Percentiles rank a stretch among this genome's conserved stretches.
Evolutionary conservation across 768 basidiomycete genomes (phyloP).

Genomic region (Rhodotorula sphaerocarpa): DNA sequence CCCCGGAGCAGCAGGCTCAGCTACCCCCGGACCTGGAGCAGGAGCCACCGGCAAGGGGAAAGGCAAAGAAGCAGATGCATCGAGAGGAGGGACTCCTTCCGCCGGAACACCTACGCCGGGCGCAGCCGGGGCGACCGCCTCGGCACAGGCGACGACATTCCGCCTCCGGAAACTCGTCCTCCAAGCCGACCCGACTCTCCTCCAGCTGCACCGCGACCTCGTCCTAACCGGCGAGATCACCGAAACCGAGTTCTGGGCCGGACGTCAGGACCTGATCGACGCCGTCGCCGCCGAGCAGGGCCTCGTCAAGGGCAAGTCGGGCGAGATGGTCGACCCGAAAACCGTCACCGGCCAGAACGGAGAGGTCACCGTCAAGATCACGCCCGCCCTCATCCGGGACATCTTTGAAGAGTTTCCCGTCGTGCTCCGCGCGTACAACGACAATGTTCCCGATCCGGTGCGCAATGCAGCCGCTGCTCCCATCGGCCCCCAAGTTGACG

Average conservation of each 20-base stretch:
- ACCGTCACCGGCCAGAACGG: conserved; percentile 74
- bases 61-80: too few relatives aligned
- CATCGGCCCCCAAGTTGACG: not conserved
- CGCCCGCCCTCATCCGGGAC: conserved; percentile 83
- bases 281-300: conserved; percentile 21
- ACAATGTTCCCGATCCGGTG: conserved; percentile 84
- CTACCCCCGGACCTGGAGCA: too few relatives aligned
- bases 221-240: conserved; percentile 77
- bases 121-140: not conserved
- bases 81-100: too few relatives aligned
- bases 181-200: conserved; percentile 11
- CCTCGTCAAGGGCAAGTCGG: conserved; percentile 57
- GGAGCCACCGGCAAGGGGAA: conserved; percentile 5
- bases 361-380: conserved; percentile 80
- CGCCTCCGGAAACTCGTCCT: conserved; percentile 24
- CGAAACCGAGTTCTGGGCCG: conserved; percentile 95
- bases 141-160: conserved; percentile 2
- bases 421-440: conserved; percentile 80
- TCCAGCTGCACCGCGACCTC: conserved; percentile 70
- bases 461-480: conserved; percentile 10
- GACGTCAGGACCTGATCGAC: conserved; percentile 61
- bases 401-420: conserved; percentile 98
- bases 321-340: conserved; percentile 77
- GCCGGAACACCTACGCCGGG: not conserved
- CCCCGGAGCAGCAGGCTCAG: too few relatives aligned